phyloP scores from a whole-genome alignment of 805 yeast species.

The Candida easanensis region DNA sequence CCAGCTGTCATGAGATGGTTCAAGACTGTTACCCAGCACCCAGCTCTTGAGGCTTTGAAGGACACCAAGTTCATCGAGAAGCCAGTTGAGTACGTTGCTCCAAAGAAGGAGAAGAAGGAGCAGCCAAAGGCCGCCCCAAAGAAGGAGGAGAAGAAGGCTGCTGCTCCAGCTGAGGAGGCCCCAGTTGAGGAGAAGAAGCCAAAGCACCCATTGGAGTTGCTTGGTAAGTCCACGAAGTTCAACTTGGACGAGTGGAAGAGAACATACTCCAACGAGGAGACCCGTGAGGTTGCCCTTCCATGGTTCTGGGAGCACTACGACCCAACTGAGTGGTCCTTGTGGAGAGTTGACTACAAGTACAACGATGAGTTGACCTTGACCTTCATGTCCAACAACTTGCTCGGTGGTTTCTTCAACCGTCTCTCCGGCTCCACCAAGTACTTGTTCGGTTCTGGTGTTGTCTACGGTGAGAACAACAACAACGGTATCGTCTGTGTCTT shows the following conservation, averaged over 20 bases:
- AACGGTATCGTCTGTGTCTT: constrained; percentile 96
- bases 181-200: constrained; percentile 66
- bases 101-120: constrained; percentile 61
- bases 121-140: constrained; percentile 25
- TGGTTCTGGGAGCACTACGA: constrained; percentile 98
- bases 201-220: constrained; percentile 86
- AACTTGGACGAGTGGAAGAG: constrained; percentile 94
- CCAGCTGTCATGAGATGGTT: constrained; percentile 73
- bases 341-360: constrained; percentile 95
- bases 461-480: constrained; percentile 97
- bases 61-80: constrained; percentile 59
- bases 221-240: constrained; percentile 68
- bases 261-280: constrained; percentile 93
- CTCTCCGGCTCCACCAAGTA: constrained; percentile 87
- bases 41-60: constrained; percentile 47
- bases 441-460: constrained; percentile 91
- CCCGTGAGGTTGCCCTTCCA: constrained; percentile 90
- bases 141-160: constrained; percentile 27
- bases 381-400: constrained; percentile 96
- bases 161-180: constrained; percentile 27
- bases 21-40: constrained; percentile 47
- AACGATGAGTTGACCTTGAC: constrained; percentile 96
- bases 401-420: constrained; percentile 98
- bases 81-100: constrained; percentile 65
- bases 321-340: constrained; percentile 90